Evolutionary conservation across 805 yeast species (phyloP).

Genomic region (Millerago galiae): DNA sequence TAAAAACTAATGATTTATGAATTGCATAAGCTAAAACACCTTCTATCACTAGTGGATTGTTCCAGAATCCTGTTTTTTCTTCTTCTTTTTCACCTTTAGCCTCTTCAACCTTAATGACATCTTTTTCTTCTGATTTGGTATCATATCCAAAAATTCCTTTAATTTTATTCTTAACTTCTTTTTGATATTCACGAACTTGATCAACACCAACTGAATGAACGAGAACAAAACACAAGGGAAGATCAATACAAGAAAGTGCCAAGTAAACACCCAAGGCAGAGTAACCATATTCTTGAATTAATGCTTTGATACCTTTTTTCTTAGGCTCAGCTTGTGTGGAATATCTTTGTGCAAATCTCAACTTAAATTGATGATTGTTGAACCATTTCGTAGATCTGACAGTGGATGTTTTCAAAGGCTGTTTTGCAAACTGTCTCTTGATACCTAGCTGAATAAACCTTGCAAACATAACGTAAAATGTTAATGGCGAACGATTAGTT

Average conservation of each 20-base stretch:
- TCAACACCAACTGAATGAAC: conserved; percentile 91
- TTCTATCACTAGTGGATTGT: conserved; percentile 63
- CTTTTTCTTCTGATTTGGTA: conserved; percentile 32
- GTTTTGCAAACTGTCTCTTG: conserved; percentile 1
- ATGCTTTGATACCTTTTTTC: conserved; percentile 41
- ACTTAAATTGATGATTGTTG: conserved; percentile 3
- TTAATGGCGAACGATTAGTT: too few relatives aligned
- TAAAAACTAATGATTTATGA: conserved; percentile 79
- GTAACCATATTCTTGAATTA: conserved; percentile 84
- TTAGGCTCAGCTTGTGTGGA: conserved; percentile 1
- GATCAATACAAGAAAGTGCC: conserved; percentile 64
- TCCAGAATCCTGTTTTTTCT: conserved; percentile 16
- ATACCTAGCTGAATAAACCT: conserved; percentile 5
- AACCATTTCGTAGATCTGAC: conserved; percentile 8
- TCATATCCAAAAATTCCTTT: conserved; percentile 48
- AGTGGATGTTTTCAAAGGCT: not conserved
- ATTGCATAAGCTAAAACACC: conserved; percentile 87
- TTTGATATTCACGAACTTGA: conserved; percentile 60
- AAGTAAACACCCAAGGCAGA: conserved; percentile 84
- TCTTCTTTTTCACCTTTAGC: conserved; percentile 8
- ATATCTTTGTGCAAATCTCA: conserved; percentile 1
- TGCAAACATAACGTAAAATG: conserved; percentile 1
- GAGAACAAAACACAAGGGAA: conserved; percentile 73
- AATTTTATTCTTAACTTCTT: conserved; percentile 42
- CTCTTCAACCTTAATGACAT: conserved; percentile 17